Evolutionary conservation across 495 filamentous ascomycete genomes (phyloP).

Genomic region (Bombardia bombarda): DNA sequence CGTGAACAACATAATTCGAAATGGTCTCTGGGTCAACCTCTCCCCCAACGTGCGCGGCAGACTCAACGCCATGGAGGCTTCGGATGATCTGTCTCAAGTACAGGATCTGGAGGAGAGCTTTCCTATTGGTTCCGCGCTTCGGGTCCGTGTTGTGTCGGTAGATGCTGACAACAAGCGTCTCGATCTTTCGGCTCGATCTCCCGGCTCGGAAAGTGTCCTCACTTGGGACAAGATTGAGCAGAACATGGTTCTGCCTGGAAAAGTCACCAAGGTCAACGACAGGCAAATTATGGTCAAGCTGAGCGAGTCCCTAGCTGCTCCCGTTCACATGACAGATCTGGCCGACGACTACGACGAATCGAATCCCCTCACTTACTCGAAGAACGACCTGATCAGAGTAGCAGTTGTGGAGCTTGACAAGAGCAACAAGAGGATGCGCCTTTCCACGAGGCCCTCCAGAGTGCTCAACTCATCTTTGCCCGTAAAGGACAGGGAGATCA

Average conservation of each 20-base stretch:
- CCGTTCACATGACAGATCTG: conserved; percentile 69
- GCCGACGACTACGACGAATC: conserved; percentile 79
- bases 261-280: conserved; percentile 81
- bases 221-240: conserved; percentile 59
- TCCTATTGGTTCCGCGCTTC: conserved; percentile 78
- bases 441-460: conserved; percentile 80
- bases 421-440: conserved; percentile 69
- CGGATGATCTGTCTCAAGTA: conserved; percentile 72
- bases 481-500: conserved; percentile 74
- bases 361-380: conserved; percentile 49
- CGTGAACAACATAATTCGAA: conserved; percentile 75
- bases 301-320: conserved; percentile 63
- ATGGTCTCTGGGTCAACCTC: conserved; percentile 80
- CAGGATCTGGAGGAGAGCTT: conserved; percentile 73
- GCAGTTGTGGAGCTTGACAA: conserved; percentile 73
- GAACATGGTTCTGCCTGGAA: conserved; percentile 73
- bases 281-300: conserved; percentile 77
- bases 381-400: conserved; percentile 79
- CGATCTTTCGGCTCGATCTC: conserved; percentile 68
- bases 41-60: conserved; percentile 86
- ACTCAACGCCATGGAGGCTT: conserved; percentile 70
- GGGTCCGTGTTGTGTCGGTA: conserved; percentile 67
- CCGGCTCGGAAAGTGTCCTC: conserved; percentile 43
- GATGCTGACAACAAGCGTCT: conserved; percentile 65
- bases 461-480: conserved; percentile 79